A percentile compares a stretch with the other conserved stretches of the same genome.
phyloP scores from a whole-genome alignment of 1,139 yeast species.

The Taphrina pruni region DNA sequence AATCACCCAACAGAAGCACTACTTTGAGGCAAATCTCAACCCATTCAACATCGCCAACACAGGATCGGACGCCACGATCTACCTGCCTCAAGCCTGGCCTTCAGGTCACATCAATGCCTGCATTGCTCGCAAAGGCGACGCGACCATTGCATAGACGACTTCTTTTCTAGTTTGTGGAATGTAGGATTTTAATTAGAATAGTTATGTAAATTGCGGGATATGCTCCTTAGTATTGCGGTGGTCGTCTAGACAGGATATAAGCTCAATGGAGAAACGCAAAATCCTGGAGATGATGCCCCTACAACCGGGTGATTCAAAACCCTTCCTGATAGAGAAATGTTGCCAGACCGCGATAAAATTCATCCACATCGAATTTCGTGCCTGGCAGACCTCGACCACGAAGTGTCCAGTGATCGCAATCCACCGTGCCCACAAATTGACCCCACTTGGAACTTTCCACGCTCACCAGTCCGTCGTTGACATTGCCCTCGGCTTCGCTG shows the following conservation, averaged over 20 bases:
- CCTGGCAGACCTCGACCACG: conserved; percentile 41
- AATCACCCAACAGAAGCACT: conserved; percentile 61
- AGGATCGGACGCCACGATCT: conserved; percentile 70
- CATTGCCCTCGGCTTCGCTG: conserved; percentile 50
- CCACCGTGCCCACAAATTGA: conserved; percentile 73
- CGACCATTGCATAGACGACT: conserved; percentile 49
- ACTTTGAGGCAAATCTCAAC: conserved; percentile 73
- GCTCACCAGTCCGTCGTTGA: conserved; percentile 86
- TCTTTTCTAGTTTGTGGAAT: too few relatives aligned
- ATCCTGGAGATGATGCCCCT: too few relatives aligned
- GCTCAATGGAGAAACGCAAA: too few relatives aligned
- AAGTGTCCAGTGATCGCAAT: conserved; percentile 83
- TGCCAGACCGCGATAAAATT: conserved; percentile 33
- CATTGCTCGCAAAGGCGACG: conserved; percentile 70
- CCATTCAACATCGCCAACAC: conserved; percentile 75
- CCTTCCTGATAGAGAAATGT: conserved; percentile 28
- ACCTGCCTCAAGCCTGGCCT: conserved; percentile 90
- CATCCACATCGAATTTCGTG: conserved; percentile 36
- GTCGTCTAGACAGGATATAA: too few relatives aligned
- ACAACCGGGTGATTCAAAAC: conserved; percentile 16
- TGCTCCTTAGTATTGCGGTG: background rate
- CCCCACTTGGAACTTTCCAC: conserved; percentile 86
- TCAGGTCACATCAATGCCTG: conserved; percentile 87
- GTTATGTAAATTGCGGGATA: too few relatives aligned
- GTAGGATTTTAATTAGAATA: too few relatives aligned